Conservation (phyloP, 2,329 filamentous ascomycete genomes). For the Verticillium dahliae region DNA sequence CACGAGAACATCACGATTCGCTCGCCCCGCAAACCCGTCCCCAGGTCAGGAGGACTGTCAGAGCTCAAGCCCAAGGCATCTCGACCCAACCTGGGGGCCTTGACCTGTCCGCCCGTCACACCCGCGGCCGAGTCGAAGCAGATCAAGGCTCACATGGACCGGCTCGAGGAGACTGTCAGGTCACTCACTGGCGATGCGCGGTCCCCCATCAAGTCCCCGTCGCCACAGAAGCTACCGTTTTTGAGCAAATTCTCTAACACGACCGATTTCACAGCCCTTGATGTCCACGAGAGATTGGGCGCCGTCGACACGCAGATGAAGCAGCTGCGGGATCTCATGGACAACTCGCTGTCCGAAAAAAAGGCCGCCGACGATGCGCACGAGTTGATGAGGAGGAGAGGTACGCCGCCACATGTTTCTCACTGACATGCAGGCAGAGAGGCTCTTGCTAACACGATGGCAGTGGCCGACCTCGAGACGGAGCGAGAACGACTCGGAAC, state of each 20-base stretch:
- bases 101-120: neutral
- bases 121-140: constrained; percentile 7
- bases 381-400: constrained; percentile 65
- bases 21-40: neutral
- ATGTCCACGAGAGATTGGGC: constrained; percentile 70
- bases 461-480: constrained; percentile 43
- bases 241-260: constrained; percentile 71
- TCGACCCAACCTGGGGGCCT: neutral
- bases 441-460: constrained; percentile 7
- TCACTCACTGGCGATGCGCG: constrained; percentile 20
- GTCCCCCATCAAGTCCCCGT: constrained; percentile 33
- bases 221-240: constrained; percentile 43
- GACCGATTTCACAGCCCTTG: constrained; percentile 61
- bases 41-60: neutral
- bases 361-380: constrained; percentile 68
- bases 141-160: constrained; percentile 12
- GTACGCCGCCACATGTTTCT: constrained; percentile 43
- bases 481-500: constrained; percentile 38
- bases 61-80: neutral
- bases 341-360: constrained; percentile 59
- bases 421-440: neutral
- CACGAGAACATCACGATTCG: neutral
- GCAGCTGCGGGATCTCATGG: constrained; percentile 66
- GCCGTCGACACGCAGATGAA: constrained; percentile 71
- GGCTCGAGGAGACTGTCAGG: constrained; percentile 18